These are phyloP conservation scores for Peronospora belbahrii DNA, from an alignment of 352 stramenopile species.

Conservation along the genomic window DNA sequence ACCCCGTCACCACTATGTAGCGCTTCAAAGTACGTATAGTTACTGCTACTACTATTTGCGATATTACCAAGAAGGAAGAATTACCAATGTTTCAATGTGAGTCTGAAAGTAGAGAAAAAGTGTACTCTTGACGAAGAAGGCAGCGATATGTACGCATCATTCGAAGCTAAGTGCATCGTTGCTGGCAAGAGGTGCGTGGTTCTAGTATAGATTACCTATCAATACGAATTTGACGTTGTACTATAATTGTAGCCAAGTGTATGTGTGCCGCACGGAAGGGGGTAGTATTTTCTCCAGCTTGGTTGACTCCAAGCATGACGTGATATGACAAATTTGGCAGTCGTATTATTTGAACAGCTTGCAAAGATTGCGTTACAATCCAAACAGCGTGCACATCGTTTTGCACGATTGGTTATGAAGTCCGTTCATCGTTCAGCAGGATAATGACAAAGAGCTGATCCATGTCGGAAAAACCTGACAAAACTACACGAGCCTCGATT, in stretches of 20 bases:
- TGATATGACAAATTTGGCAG: too few species aligned
- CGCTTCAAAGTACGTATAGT: constrained; percentile 3
- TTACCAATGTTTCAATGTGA: not conserved
- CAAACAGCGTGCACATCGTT: too few species aligned
- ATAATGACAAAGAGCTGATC: too few species aligned
- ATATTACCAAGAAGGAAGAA: not conserved
- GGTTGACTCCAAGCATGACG: too few species aligned
- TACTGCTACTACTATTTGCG: not conserved
- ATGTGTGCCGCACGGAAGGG: constrained; percentile 14
- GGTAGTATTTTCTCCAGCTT: constrained; percentile 8
- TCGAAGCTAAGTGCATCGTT: constrained; percentile 43
- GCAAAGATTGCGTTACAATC: too few species aligned
- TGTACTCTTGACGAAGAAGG: not conserved
- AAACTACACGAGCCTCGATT: too few species aligned
- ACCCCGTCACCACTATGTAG: not conserved
- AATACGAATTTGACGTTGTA: not conserved
- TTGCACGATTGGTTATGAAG: too few species aligned
- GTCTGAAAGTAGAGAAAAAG: constrained; percentile 7
- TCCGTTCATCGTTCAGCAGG: too few species aligned
- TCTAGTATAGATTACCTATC: not conserved
- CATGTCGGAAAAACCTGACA: too few species aligned
- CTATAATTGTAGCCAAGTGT: constrained; percentile 17
- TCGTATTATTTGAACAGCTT: too few species aligned
- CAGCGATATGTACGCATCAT: constrained; percentile 5
- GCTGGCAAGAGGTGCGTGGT: constrained; percentile 37